Conservation (phyloP, 768 basidiomycete genomes). For the Clitopilus hobsonii region DNA sequence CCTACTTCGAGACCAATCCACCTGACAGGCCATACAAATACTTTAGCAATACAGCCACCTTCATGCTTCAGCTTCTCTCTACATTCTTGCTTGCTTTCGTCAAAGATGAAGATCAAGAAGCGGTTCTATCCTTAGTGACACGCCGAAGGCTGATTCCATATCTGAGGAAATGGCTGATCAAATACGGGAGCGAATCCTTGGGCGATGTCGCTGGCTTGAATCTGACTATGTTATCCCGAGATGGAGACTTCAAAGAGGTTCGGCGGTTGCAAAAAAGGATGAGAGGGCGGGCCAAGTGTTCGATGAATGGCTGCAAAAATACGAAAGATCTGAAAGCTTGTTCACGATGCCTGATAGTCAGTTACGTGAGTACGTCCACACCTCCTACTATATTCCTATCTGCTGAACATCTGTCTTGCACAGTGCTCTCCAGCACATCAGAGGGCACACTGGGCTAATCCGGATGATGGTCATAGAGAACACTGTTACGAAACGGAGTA, state of each 20-base stretch:
- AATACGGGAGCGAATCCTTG: neutral
- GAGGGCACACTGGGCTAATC: neutral
- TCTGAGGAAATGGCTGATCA: neutral
- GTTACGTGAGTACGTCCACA: neutral
- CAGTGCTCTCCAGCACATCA: constrained; percentile 1
- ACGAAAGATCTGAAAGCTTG: neutral
- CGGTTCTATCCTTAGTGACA: neutral
- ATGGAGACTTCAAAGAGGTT: neutral
- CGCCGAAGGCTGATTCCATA: neutral
- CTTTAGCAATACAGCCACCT: neutral
- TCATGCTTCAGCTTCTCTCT: neutral
- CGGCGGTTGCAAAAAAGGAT: neutral
- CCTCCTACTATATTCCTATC: neutral
- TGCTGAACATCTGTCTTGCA: neutral
- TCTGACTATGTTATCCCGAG: neutral
- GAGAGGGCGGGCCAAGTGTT: neutral
- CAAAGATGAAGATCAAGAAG: neutral
- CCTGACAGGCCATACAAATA: neutral
- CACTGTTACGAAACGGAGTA: constrained; percentile 1
- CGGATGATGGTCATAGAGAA: neutral
- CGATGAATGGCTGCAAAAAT: neutral
- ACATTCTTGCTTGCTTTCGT: neutral
- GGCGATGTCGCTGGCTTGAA: neutral
- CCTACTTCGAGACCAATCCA: neutral
- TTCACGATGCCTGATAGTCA: neutral